Conservation (phyloP, 2,329 filamentous ascomycete genomes). For the Eurotiales sp. region DNA sequence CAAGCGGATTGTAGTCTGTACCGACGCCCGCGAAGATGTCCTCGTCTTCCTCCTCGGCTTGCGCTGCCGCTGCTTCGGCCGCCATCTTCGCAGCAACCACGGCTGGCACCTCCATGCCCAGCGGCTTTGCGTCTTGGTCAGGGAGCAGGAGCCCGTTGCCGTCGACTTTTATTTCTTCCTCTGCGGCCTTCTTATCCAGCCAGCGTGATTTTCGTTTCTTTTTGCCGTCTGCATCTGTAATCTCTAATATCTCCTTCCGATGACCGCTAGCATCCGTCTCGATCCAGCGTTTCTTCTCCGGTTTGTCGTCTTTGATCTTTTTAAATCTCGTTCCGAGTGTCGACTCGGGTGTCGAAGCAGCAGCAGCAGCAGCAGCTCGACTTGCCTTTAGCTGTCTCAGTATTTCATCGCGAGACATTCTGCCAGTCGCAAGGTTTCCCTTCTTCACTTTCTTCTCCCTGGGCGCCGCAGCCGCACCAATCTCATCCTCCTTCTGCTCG, state of each 20-base stretch:
- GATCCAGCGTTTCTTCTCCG: slow-evolving; percentile 49
- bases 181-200: slow-evolving; percentile 34
- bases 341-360: slow-evolving; percentile 42
- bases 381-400: slow-evolving; percentile 57
- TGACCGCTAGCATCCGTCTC: slow-evolving; percentile 53
- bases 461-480: slow-evolving; percentile 25
- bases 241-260: slow-evolving; percentile 55
- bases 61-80: slow-evolving; percentile 14
- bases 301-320: slow-evolving; percentile 47
- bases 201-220: slow-evolving; percentile 60
- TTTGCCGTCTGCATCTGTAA: slow-evolving; percentile 57
- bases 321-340: slow-evolving; percentile 54
- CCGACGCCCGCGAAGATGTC: slow-evolving; percentile 63
- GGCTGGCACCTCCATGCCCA: slow-evolving; percentile 50
- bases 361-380: slow-evolving; percentile 33
- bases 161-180: slow-evolving; percentile 12
- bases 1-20: slow-evolving; percentile 58
- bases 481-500: slow-evolving; percentile 33
- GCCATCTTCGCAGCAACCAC: slow-evolving; percentile 36
- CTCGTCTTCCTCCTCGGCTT: slow-evolving; percentile 48
- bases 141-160: slow-evolving; percentile 35
- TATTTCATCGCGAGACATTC: slow-evolving; percentile 57
- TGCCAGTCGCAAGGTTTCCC: slow-evolving; percentile 49
- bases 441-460: slow-evolving; percentile 48
- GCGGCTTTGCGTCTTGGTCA: slow-evolving; percentile 44